phyloP scores from a whole-genome alignment of 257 asterid species.

The Ajuga chamaepitys region DNA sequence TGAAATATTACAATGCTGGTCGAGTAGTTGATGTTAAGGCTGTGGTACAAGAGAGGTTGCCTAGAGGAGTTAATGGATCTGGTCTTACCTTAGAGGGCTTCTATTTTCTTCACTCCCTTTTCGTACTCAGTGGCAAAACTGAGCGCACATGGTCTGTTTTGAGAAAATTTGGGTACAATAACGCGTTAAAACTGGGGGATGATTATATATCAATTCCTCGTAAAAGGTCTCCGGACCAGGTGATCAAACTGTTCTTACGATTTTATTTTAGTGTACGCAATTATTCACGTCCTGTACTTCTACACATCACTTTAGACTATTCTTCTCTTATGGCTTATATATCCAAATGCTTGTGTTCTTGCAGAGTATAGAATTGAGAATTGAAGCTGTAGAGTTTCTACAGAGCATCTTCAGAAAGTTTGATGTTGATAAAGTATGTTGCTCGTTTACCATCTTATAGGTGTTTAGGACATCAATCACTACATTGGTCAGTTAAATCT shows the following conservation, averaged over 20 bases:
- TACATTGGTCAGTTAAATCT: no score
- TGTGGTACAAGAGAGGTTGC: conserved; percentile 81
- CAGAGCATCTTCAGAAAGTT: conserved; percentile 90
- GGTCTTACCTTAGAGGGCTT: conserved; percentile 88
- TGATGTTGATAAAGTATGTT: conserved; percentile 77
- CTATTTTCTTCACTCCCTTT: conserved; percentile 85
- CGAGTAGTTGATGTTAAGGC: conserved; percentile 82
- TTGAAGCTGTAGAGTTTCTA: conserved; percentile 91
- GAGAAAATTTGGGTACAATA: conserved; percentile 84
- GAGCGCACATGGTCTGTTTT: conserved; percentile 90
- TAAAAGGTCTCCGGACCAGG: conserved; percentile 90
- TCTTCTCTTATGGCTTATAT: conserved; percentile 5
- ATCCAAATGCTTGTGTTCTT: conserved; percentile 23
- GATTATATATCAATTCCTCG: conserved; percentile 58
- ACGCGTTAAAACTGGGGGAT: conserved; percentile 71
- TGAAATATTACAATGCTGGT: conserved; percentile 78
- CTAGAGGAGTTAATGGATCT: conserved; percentile 90
- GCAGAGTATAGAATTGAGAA: conserved; percentile 95
- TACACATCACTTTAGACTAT: no score
- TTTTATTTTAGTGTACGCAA: no score
- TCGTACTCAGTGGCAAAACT: conserved; percentile 79
- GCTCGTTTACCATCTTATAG: conserved; percentile 6
- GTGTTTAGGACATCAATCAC: neutral
- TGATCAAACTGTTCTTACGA: no score
- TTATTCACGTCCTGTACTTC: no score